Conservation (phyloP, 345 rosid genomes). For the Dovyalis caffra region DNA sequence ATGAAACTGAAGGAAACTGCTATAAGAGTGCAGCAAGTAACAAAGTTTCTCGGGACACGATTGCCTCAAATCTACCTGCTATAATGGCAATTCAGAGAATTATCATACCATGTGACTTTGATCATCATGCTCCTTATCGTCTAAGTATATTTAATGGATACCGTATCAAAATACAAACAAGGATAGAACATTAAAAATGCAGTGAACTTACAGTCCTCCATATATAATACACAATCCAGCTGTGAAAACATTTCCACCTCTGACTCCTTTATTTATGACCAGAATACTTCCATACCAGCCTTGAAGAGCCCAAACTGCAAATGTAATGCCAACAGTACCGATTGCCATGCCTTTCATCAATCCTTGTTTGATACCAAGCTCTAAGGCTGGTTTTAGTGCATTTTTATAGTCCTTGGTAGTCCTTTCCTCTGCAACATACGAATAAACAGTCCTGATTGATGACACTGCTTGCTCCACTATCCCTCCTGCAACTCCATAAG, state of each 20-base stretch:
- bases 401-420: conserved; percentile 34
- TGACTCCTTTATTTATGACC: conserved; percentile 45
- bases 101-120: not conserved
- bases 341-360: conserved; percentile 50
- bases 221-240: conserved; percentile 39
- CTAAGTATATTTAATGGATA: not conserved
- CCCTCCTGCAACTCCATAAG: conserved; percentile 48
- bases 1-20: not conserved
- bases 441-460: conserved; percentile 50
- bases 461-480: conserved; percentile 56
- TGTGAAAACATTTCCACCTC: conserved; percentile 46
- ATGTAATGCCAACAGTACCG: conserved; percentile 55
- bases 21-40: not conserved
- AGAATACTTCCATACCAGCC: conserved; percentile 57
- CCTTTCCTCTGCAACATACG: conserved; percentile 47
- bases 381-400: conserved; percentile 39
- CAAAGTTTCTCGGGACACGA: not conserved
- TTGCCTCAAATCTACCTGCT: not conserved
- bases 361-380: conserved; percentile 50
- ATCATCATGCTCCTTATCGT: not conserved
- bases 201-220: conserved; percentile 52
- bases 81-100: not conserved
- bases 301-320: conserved; percentile 48
- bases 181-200: not conserved
- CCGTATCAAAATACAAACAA: not conserved